Evolutionary conservation across 140 eudicot species (phyloP).

Genomic region (Bidens hawaiensis): DNA sequence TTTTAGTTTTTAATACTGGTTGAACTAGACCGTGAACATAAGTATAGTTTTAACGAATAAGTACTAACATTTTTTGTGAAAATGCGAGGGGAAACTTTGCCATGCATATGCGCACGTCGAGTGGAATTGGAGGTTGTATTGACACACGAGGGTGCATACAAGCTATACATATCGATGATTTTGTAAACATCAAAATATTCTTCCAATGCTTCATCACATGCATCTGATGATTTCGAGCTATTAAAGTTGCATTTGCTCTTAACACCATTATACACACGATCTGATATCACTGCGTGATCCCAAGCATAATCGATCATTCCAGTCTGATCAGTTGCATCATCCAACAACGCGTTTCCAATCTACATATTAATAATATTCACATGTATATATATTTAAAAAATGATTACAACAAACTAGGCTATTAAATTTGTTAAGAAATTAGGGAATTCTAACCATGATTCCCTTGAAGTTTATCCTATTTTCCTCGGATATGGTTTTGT

Average conservation of each 20-base stretch:
- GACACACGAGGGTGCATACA: constrained; percentile 60
- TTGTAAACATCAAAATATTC: constrained; percentile 54
- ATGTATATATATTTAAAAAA: neutral
- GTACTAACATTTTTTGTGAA: constrained; percentile 49
- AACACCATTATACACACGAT: constrained; percentile 37
- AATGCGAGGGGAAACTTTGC: constrained; percentile 36
- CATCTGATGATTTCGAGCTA: neutral
- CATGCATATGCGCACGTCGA: constrained; percentile 22
- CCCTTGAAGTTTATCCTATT: constrained; percentile 64
- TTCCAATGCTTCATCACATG: constrained; percentile 32
- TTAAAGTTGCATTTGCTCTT: constrained; percentile 53
- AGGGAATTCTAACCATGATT: constrained; percentile 41
- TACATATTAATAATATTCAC: constrained; percentile 18
- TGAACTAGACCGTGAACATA: neutral
- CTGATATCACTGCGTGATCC: constrained; percentile 89
- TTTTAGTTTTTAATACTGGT: neutral
- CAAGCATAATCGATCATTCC: constrained; percentile 87
- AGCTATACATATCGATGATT: constrained; percentile 75
- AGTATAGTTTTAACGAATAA: neutral
- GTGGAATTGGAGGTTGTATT: constrained; percentile 24
- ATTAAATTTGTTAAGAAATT: neutral
- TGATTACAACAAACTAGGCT: neutral
- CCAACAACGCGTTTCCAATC: constrained; percentile 85
- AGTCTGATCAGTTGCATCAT: constrained; percentile 71
- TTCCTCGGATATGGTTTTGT: constrained; percentile 33